Base-by-base conservation (phyloP, 441 rosid genomes). In the Euphorbia corollata region DNA sequence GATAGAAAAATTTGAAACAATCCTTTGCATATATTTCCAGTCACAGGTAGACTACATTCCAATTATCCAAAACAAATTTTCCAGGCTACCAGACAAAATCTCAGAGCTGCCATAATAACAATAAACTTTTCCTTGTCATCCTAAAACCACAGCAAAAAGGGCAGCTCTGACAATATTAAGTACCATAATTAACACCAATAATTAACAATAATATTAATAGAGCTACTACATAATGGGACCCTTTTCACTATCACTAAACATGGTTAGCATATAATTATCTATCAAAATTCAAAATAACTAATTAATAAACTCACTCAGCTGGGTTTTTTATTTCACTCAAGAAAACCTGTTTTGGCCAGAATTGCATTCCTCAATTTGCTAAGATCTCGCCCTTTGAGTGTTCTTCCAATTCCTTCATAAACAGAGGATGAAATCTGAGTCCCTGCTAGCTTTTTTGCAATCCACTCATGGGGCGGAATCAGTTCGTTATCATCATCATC, bases 401-500 rank as follows among this genome's bases (percentile, higher is more conserved):
- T 94, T 80, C 98, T 89, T 61, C 99, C 99, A 58, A 84, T 64
- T 45, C 99, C 98, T 81, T 94, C 99, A 67, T 90, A 86, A 51
- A 94, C 88, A 0, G 99, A 94, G 73, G 99, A 88, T 47, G 99
- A 88, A 75, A 94, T 85, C 70, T 81, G 91, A 38, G 79, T 87
- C 78, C 90, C 86, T 39, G 92, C 87, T 34, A 86, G 83, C 87
- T 83, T 91, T 78, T 78, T 89, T 32, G 96, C 97, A 63, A 89
- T 73, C 97, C 92, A 94, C 79, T 91, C 99, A 73, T 94, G 99
- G 59, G 99, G 99, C 62, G 99, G 98, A 15, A 94, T 81, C 75
- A 81, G 78, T n/a, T 69, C 86, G 36, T 74, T 90, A 24, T 79
- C 86, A 47, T 73, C 83, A 9, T 73, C 82, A 2, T 66, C 75